Percentiles rank a stretch among this genome's conserved stretches.
phyloP scores from a whole-genome alignment of 768 basidiomycete genomes.

The Lanmaoa rubissima region DNA sequence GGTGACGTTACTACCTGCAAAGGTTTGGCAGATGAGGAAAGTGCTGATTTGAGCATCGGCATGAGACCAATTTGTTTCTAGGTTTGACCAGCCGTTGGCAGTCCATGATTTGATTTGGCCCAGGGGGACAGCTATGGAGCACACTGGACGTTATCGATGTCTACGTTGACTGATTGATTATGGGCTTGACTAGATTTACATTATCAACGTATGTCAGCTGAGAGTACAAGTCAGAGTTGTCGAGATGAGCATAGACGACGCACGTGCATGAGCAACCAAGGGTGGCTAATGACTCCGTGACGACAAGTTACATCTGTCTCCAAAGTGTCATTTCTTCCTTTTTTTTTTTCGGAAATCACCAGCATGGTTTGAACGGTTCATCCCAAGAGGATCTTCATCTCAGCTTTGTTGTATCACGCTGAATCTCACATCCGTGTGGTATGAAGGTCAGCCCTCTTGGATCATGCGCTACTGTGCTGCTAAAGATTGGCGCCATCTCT shows the following conservation, averaged over 20 bases:
- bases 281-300: background rate
- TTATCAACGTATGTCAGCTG: background rate
- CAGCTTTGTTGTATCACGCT: slow-evolving; percentile 2
- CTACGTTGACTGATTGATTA: slow-evolving; percentile 4
- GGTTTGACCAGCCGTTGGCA: slow-evolving; percentile 1
- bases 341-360: slow-evolving; percentile 20
- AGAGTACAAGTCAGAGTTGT: background rate
- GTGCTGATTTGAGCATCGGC: slow-evolving; percentile 63
- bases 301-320: slow-evolving; percentile 8
- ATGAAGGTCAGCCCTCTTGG: slow-evolving; percentile 30
- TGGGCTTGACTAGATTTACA: background rate
- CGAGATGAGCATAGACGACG: slow-evolving; percentile 8
- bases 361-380: slow-evolving; percentile 28
- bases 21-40: slow-evolving; percentile 82
- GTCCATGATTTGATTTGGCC: slow-evolving; percentile 7
- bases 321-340: slow-evolving; percentile 9
- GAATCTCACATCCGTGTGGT: slow-evolving; percentile 15
- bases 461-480: background rate
- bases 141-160: slow-evolving; percentile 5
- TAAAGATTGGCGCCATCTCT: background rate
- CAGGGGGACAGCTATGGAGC: background rate
- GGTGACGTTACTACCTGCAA: slow-evolving; percentile 75
- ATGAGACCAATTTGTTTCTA: background rate
- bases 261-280: slow-evolving; percentile 21
- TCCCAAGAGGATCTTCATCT: slow-evolving; percentile 10